A percentile compares a stretch with the other conserved stretches of the same genome.
Evolutionary conservation across 1,284 basidiomycete species (phyloP).

Genomic region (Leucoagaricus sp.): DNA sequence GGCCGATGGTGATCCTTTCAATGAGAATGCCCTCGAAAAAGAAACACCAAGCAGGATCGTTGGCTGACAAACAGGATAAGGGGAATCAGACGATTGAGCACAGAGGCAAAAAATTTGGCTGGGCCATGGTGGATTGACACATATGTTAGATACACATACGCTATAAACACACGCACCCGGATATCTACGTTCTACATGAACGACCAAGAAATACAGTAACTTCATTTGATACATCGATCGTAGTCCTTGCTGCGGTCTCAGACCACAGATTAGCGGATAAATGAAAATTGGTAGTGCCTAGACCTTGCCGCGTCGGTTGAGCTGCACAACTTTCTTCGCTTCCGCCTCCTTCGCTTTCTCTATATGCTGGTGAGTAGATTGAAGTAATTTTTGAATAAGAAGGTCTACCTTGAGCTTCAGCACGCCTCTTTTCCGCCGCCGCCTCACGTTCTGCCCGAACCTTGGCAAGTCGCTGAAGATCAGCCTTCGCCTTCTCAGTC

Average conservation of each 20-base stretch:
- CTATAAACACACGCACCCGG: slow-evolving; percentile 1
- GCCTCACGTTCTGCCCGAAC: slow-evolving; percentile 85
- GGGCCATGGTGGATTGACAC: not conserved
- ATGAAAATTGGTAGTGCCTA: not conserved
- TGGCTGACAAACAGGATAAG: too few species aligned
- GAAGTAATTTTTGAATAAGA: not conserved
- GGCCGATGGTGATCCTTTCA: too few species aligned
- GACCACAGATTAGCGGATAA: not conserved
- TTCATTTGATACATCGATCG: not conserved
- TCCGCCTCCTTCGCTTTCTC: slow-evolving; percentile 43
- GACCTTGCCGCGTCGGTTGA: slow-evolving; percentile 13
- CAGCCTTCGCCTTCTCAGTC: slow-evolving; percentile 86
- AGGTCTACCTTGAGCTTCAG: slow-evolving; percentile 75
- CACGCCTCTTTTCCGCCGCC: slow-evolving; percentile 82
- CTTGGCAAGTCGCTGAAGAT: slow-evolving; percentile 85
- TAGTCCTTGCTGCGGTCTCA: not conserved
- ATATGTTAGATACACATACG: not conserved
- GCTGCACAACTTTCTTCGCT: slow-evolving; percentile 39
- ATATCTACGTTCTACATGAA: slow-evolving; percentile 3
- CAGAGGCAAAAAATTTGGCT: not conserved
- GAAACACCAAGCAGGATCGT: too few species aligned
- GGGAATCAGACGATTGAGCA: too few species aligned
- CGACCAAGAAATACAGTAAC: slow-evolving; percentile 3
- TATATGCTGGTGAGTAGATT: slow-evolving; percentile 17
- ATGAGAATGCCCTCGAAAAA: too few species aligned